These are phyloP conservation scores for Ascosphaera pollenicola DNA, from an alignment of 2,329 filamentous ascomycete species.

Conservation along the genomic window DNA sequence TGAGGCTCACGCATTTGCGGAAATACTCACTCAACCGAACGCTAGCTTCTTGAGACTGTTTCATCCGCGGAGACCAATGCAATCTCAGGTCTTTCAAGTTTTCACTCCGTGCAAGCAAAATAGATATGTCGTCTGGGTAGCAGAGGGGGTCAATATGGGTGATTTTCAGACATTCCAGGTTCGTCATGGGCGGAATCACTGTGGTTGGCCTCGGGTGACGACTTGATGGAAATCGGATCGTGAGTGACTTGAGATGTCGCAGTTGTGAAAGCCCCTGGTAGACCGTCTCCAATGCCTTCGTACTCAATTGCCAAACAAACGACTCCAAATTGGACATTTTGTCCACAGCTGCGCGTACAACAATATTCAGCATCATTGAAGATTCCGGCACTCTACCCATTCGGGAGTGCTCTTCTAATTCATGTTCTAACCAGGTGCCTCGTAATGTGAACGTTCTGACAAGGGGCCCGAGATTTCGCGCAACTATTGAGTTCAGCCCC, in stretches of 20 bases:
- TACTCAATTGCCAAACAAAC: slow-evolving; percentile 35
- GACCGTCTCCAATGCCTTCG: slow-evolving; percentile 35
- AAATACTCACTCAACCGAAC: slow-evolving; percentile 33
- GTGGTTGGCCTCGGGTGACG: slow-evolving; percentile 34
- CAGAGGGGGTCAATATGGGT: slow-evolving; percentile 41
- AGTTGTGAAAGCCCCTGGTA: slow-evolving; percentile 33
- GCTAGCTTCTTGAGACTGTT: slow-evolving; percentile 33
- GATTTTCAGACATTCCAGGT: slow-evolving; percentile 29
- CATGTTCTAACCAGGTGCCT: slow-evolving; percentile 35
- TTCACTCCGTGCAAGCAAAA: slow-evolving; percentile 29
- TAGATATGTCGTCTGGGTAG: slow-evolving; percentile 39
- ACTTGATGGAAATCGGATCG: slow-evolving; percentile 31
- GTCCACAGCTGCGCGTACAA: slow-evolving; percentile 35
- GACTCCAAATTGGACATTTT: slow-evolving; percentile 30
- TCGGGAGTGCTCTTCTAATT: slow-evolving; percentile 33
- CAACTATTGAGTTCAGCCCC: slow-evolving; percentile 39
- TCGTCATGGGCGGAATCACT: slow-evolving; percentile 33
- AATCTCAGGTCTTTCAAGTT: slow-evolving; percentile 32
- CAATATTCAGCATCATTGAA: slow-evolving; percentile 40
- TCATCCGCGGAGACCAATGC: slow-evolving; percentile 41
- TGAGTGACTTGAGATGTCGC: slow-evolving; percentile 29
- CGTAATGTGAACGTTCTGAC: slow-evolving; percentile 29
- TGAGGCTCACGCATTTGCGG: slow-evolving; percentile 28
- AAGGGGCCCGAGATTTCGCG: slow-evolving; percentile 29
- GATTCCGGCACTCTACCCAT: slow-evolving; percentile 38